These are phyloP conservation scores for Capsicum rhomboideum DNA, from an alignment of 257 asterid species.

Conservation along the genomic window DNA sequence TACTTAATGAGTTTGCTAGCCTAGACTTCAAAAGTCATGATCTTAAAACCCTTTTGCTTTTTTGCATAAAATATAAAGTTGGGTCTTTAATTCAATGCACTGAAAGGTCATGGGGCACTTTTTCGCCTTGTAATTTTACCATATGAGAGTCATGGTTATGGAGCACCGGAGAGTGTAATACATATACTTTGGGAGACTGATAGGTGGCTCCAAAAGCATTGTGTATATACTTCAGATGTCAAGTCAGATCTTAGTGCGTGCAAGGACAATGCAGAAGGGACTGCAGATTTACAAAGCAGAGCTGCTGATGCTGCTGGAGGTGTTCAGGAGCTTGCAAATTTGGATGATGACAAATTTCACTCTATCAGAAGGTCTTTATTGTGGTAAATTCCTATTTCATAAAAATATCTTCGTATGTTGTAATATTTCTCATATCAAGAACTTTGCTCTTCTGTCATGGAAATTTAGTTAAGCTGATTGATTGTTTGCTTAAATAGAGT, in stretches of 20 bases:
- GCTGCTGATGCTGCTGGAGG: conserved; percentile 56
- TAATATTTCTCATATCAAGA: not conserved
- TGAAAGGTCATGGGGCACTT: conserved; percentile 91
- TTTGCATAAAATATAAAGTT: conserved; percentile 40
- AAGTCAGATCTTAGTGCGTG: conserved; percentile 20
- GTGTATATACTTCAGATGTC: conserved; percentile 37
- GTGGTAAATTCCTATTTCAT: conserved; percentile 35
- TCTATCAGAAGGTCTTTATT: conserved; percentile 45
- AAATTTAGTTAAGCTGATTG: not conserved
- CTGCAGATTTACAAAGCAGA: conserved; percentile 26
- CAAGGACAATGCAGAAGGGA: conserved; percentile 13
- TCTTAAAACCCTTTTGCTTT: not conserved
- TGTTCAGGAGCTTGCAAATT: conserved; percentile 41
- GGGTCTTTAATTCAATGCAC: conserved; percentile 73
- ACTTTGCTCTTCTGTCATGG: not conserved
- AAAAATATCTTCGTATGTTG: not conserved
- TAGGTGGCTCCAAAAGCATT: conserved; percentile 71
- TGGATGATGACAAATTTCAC: conserved; percentile 21
- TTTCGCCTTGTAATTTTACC: conserved; percentile 85
- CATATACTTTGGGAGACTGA: conserved; percentile 97
- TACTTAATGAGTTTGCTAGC: not conserved
- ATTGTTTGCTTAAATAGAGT: not conserved
- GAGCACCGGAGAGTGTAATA: conserved; percentile 94
- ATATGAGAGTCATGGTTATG: conserved; percentile 82
- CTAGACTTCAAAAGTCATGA: not conserved